Conservation (phyloP, 139 green algal genomes). For the Closterium sp. region DNA sequence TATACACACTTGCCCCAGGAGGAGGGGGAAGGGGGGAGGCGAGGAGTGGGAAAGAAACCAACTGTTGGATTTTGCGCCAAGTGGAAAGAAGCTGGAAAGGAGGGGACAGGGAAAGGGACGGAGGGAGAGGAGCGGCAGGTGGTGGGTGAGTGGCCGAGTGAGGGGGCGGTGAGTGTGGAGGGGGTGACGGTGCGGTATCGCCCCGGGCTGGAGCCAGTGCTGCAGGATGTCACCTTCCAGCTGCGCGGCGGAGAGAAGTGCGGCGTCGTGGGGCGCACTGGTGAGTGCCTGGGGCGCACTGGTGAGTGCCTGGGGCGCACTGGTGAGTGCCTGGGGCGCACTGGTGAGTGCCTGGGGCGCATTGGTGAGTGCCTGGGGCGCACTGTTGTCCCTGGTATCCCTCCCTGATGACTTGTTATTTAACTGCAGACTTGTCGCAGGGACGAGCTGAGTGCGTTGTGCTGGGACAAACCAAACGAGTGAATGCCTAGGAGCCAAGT, state of each 20-base stretch:
- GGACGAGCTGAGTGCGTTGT: too few relatives aligned
- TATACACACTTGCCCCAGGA: constrained; percentile 59
- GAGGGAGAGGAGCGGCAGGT: neutral
- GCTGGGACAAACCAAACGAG: too few relatives aligned
- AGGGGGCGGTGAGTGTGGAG: constrained; percentile 61
- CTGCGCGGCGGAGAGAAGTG: constrained; percentile 62
- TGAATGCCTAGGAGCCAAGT: too few relatives aligned
- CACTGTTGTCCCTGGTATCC: too few relatives aligned
- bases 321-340: constrained; percentile 57
- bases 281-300: neutral
- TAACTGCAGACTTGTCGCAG: too few relatives aligned
- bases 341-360: too few relatives aligned
- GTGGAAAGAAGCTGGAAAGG: too few relatives aligned
- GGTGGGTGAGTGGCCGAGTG: neutral
- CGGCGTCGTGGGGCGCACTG: constrained; percentile 69
- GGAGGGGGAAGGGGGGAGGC: neutral
- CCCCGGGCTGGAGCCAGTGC: constrained; percentile 69
- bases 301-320: neutral
- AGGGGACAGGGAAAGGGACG: too few relatives aligned
- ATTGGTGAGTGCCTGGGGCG: too few relatives aligned
- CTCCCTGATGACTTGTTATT: too few relatives aligned
- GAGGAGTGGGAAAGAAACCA: neutral
- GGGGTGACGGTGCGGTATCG: constrained; percentile 76
- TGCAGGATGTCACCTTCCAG: constrained; percentile 49
- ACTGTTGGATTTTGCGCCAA: too few relatives aligned